phyloP scores from a whole-genome alignment of 441 rosid species.

The Pelargonium myrrhifolium region DNA sequence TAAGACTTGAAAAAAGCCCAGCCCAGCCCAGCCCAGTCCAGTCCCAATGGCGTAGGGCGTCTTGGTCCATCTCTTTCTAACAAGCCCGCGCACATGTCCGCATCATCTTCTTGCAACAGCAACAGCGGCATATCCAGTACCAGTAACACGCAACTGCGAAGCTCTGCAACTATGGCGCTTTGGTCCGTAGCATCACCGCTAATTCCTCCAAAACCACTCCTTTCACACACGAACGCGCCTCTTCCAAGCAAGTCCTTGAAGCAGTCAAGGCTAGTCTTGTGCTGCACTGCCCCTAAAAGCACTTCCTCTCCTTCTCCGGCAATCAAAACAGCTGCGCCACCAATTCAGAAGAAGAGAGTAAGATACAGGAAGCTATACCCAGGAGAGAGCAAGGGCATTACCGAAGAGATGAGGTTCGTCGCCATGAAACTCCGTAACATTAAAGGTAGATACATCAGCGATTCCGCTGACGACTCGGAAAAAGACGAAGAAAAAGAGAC shows the following conservation, averaged over 20 bases:
- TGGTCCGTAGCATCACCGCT: neutral
- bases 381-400: constrained; percentile 73
- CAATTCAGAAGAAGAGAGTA: constrained; percentile 45
- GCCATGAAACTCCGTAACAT: constrained; percentile 79
- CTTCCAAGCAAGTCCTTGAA: neutral
- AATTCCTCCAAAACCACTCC: neutral
- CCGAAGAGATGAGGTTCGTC: constrained; percentile 91
- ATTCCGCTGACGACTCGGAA: neutral
- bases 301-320: neutral
- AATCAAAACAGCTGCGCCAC: constrained; percentile 17
- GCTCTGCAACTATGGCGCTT: neutral
- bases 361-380: constrained; percentile 67
- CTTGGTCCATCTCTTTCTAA: no score
- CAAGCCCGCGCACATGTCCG: no score
- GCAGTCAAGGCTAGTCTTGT: neutral
- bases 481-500: no score
- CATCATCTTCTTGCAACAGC: no score
- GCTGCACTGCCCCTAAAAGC: neutral
- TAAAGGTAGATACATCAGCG: constrained; percentile 42
- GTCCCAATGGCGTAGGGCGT: no score
- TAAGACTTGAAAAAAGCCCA: no score
- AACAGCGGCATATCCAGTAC: no score
- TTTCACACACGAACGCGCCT: neutral
- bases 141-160: no score
- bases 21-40: no score